A percentile compares a stretch with the other conserved stretches of the same genome.
These are phyloP conservation scores for Vaccinium corymbosum DNA, from an alignment of 148 eudicot genomes.

Conservation along the genomic window DNA sequence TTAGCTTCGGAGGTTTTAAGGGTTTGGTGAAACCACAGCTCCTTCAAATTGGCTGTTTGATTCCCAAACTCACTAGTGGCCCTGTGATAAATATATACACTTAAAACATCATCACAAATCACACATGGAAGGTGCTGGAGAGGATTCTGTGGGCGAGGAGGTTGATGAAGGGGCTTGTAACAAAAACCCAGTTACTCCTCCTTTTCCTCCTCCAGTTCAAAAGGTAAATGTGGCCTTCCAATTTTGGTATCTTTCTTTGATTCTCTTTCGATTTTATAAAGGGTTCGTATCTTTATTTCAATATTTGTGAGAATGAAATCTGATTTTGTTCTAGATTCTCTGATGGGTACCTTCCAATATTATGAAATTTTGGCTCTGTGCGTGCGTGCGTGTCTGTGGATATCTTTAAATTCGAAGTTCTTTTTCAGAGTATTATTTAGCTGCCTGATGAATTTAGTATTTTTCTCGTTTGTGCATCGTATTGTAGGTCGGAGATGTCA, in stretches of 20 bases:
- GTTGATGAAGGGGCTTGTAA: constrained; percentile 3
- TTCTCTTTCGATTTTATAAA: neutral
- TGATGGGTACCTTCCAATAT: neutral
- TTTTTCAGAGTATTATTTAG: too few relatives aligned
- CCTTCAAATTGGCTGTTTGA: constrained; percentile 1
- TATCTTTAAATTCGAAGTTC: neutral
- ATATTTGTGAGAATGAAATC: neutral
- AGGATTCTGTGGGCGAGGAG: constrained; percentile 15
- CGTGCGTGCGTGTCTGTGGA: neutral
- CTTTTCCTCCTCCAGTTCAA: constrained; percentile 13
- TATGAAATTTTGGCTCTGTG: neutral
- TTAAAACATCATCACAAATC: neutral
- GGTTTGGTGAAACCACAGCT: neutral
- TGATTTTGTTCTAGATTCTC: constrained; percentile 8
- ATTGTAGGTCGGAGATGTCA: constrained; percentile 45
- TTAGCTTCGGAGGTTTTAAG: neutral
- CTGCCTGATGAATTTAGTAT: neutral
- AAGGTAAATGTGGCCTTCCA: constrained; percentile 16
- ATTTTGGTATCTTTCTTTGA: neutral
- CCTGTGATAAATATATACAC: neutral
- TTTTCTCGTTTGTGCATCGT: neutral
- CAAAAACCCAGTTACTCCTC: constrained; percentile 4
- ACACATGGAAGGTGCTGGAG: constrained; percentile 21
- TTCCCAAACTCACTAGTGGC: neutral
- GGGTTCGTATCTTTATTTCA: neutral